Evolutionary conservation across 352 stramenopile genomes (phyloP), one percentile per base, ranked within the genome.

Genomic region (Pythium utonaiense): DNA sequence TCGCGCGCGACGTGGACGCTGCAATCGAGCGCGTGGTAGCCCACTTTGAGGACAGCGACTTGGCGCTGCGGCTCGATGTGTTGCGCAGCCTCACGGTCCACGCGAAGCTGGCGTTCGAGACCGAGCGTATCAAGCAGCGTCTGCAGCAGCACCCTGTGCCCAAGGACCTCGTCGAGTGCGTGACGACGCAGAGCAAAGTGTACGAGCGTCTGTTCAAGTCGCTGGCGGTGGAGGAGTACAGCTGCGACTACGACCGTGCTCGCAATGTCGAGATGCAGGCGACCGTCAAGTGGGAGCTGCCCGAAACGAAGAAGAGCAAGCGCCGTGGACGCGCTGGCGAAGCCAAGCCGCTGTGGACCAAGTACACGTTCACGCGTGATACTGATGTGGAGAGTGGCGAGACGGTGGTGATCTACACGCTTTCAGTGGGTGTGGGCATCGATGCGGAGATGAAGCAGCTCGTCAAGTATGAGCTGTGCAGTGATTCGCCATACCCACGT

Each of bases 21-120:
- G 74, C 77, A 17, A 88, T 89, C 62, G 81, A 91, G 74, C 79
- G 79, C 47, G 71, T 90, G 30, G 78, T 92, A 9, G 55, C 74
- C 22, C 77, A 92, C 31, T 89, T 92, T 41, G 83, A 92, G 44
- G 72, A 81, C 25, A 80, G 73, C 51, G 78, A 92, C 50, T 34
- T 86, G 31, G 83, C 80, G 22, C 57, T 92, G 60, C 80, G 83
- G 17, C 53, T 88, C 21, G 83, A 92, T 42, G 79, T 88, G 53
- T 65, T 92, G 50, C 78, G 83, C 14, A 71, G 71, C 8, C 67
- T 92, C 34, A 76, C 75, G 30, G 66, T 61, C 33, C 79, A 91
- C 53, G 72, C 83, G 27, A 75, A 75, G 55, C 70, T 90, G 40
- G 73, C 76, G 19, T 88, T 87, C 58, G 80, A 91, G 72, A 89